Conservation (phyloP, 2,329 filamentous ascomycete genomes). For the Phaeophleospora eucalypticola region DNA sequence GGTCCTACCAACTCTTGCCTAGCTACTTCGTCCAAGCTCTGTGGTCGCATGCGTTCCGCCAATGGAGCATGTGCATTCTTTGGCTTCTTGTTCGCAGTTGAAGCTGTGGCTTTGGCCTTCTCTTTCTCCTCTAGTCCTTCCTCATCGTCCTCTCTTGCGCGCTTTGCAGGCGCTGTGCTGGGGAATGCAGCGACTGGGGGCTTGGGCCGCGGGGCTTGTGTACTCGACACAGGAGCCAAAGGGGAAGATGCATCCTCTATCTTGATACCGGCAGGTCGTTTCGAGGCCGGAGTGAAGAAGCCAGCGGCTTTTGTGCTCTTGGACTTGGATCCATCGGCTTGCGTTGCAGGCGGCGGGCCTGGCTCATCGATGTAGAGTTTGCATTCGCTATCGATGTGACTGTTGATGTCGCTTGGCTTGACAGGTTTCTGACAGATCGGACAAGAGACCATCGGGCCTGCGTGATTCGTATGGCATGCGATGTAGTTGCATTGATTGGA, state of each 20-base stretch:
- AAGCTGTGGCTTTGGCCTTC: slow-evolving; percentile 33
- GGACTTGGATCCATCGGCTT: slow-evolving; percentile 25
- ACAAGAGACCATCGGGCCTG: slow-evolving; percentile 31
- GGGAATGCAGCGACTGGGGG: slow-evolving; percentile 14
- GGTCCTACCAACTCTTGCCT: slow-evolving; percentile 89
- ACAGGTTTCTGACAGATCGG: slow-evolving; percentile 35
- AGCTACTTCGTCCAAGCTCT: slow-evolving; percentile 75
- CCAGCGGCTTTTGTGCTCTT: slow-evolving; percentile 44
- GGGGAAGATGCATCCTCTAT: slow-evolving; percentile 25
- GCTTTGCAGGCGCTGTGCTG: slow-evolving; percentile 27
- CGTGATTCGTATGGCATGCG: background rate
- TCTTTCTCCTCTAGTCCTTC: slow-evolving; percentile 4
- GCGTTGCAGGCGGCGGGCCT: slow-evolving; percentile 31
- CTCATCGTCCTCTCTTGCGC: slow-evolving; percentile 25
- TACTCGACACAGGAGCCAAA: slow-evolving; percentile 12
- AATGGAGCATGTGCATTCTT: slow-evolving; percentile 68
- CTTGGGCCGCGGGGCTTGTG: slow-evolving; percentile 15
- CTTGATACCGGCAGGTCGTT: slow-evolving; percentile 32
- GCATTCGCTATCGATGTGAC: slow-evolving; percentile 84
- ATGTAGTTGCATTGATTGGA: background rate
- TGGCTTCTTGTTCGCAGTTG: slow-evolving; percentile 62
- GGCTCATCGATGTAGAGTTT: slow-evolving; percentile 59
- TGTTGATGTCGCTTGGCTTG: slow-evolving; percentile 73
- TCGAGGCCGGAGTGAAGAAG: slow-evolving; percentile 53
- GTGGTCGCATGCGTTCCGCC: slow-evolving; percentile 89